Evolutionary conservation across 2,329 filamentous ascomycete species (phyloP), one percentile per base, ranked within the genome.

Genomic region (Macrophomina pseudophaseolina): DNA sequence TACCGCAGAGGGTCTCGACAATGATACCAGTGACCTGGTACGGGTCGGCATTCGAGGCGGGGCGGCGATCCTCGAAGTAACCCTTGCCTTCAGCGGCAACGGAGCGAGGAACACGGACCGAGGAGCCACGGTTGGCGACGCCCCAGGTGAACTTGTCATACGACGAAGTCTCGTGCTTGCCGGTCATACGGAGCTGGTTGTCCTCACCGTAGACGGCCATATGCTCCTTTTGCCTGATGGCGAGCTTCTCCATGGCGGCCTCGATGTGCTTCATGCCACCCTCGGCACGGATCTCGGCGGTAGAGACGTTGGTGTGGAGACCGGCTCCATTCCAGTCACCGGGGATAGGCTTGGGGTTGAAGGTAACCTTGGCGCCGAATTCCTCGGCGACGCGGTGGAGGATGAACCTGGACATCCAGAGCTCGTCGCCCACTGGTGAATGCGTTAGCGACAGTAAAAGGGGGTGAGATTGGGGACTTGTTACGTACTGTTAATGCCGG

Each of bases 281-380:
- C 72, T 97, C 93, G 65, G 85, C 86, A 75, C 95, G 93, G 88
- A 95, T 99, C 74, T 90, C 88, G 80, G 90, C 88, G 75, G 92
- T 94, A 54, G 92, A 97, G 80, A 97, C 95, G 88, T 98, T 96
- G 86, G 86, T 90, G 87, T 97, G 93, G 60, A 97, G 90, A 81
- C 93, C 93, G 68, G 93, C 93, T 76, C 94, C 95, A 86, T 98
- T 98, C 94, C 95, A 98, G 85, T 96, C 91, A 76, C 94, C 94
- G 67, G 90, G 88, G 72, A 98, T 94, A 72, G 94, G 94, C 89
- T 99, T 99, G 79, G 95, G 95, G 77, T 94, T 88, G 80, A 97
- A 90, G 46, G 94, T 96, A 71, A 98, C 94, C 87, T 94, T 94
- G 81, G 91, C 94, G 76, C 94, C 95, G 76, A 97, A 97, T 77